Conservation (phyloP, 345 rosid species). For the Cardiospermum halicacabum region DNA sequence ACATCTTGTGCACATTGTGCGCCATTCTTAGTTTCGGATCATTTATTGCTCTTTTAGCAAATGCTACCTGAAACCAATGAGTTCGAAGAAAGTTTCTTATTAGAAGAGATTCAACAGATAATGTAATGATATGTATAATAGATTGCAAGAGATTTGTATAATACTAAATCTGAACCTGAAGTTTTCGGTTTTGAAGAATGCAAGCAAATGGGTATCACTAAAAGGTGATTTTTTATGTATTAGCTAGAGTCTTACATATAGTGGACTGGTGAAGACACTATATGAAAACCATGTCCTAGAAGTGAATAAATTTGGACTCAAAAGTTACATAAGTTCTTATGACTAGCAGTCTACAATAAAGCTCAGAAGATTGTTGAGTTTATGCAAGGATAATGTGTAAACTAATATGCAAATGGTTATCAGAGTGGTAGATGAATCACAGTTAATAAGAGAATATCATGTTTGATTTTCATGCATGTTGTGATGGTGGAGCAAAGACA, state of each 20-base stretch:
- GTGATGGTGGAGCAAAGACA: too few species aligned
- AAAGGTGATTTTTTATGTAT: too few species aligned
- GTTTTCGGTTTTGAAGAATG: neutral
- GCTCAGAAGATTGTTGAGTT: neutral
- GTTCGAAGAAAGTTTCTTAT: neutral
- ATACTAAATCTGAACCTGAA: neutral
- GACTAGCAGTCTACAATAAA: neutral
- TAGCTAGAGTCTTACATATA: neutral
- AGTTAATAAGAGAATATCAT: neutral
- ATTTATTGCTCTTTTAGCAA: constrained; percentile 67
- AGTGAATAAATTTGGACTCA: neutral
- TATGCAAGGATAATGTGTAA: neutral
- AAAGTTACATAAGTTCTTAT: neutral
- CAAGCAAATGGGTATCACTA: too few species aligned
- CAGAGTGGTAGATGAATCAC: neutral
- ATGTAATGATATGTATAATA: neutral
- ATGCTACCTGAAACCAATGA: constrained; percentile 49
- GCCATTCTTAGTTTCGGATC: constrained; percentile 76
- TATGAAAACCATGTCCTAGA: neutral
- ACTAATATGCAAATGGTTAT: neutral
- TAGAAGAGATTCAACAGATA: neutral
- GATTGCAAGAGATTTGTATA: neutral
- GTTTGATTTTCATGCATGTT: neutral
- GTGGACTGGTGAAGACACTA: neutral
- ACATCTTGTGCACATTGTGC: constrained; percentile 80